phyloP scores from a whole-genome alignment of 495 filamentous ascomycete species.

The Xylaria cubensis region DNA sequence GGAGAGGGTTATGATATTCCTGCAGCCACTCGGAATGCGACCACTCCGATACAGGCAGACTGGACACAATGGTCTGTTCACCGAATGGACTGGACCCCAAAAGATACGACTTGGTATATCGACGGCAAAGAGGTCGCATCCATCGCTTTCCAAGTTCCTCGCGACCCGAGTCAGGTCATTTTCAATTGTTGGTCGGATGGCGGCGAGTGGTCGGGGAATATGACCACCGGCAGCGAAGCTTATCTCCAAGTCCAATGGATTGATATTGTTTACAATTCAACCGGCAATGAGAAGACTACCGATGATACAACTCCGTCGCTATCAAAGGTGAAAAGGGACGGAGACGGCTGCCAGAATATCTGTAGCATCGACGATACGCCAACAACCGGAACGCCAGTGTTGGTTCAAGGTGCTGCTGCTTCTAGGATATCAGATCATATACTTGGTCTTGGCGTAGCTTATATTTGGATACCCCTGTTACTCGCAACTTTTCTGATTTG shows the following conservation, averaged over 20 bases:
- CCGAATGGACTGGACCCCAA: slow-evolving; percentile 73
- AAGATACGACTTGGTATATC: slow-evolving; percentile 70
- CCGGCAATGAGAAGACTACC: slow-evolving; percentile 28
- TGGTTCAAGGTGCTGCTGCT: slow-evolving; percentile 48
- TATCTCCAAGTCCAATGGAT: slow-evolving; percentile 77
- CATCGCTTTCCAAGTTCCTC: slow-evolving; percentile 68
- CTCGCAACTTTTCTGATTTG: slow-evolving; percentile 32
- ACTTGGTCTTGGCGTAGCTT: slow-evolving; percentile 20
- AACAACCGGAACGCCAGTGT: slow-evolving; percentile 50
- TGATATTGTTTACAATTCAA: slow-evolving; percentile 72
- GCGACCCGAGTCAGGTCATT: slow-evolving; percentile 63
- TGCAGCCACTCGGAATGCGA: slow-evolving; percentile 54
- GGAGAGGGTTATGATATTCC: slow-evolving; percentile 57
- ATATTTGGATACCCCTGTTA: slow-evolving; percentile 34
- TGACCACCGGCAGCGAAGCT: slow-evolving; percentile 64
- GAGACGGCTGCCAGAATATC: slow-evolving; percentile 46
- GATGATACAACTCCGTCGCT: not conserved
- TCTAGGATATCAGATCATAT: slow-evolving; percentile 30
- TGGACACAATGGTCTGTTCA: slow-evolving; percentile 77
- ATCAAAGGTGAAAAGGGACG: slow-evolving; percentile 30
- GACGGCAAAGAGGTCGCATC: slow-evolving; percentile 62
- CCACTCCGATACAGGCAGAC: slow-evolving; percentile 50
- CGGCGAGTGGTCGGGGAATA: slow-evolving; percentile 74
- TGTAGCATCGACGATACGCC: slow-evolving; percentile 59
- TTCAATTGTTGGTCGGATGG: slow-evolving; percentile 83